Evolutionary conservation across 2,329 filamentous ascomycete genomes (phyloP).

Genomic region (Neopestalotiopsis clavispora): DNA sequence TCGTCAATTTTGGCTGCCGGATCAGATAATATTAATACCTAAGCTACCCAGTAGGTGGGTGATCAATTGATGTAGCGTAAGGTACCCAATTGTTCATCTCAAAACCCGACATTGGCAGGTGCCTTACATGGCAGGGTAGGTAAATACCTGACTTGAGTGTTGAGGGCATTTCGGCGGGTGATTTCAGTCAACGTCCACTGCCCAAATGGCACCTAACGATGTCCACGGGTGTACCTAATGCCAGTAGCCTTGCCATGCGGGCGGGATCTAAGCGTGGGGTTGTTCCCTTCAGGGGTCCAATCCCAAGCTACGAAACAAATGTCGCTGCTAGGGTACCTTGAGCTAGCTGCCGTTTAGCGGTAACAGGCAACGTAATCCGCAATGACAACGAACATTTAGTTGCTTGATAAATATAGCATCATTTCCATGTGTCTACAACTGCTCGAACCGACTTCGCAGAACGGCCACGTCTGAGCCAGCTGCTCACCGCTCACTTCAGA

Average conservation of each 20-base stretch:
- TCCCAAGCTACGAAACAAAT: slow-evolving; percentile 16
- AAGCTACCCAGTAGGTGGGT: no score
- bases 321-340: background rate
- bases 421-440: slow-evolving; percentile 5
- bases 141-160: no score
- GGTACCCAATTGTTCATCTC: no score
- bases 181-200: background rate
- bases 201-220: background rate
- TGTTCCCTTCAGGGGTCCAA: slow-evolving; percentile 10
- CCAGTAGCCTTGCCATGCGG: slow-evolving; percentile 3
- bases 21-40: no score
- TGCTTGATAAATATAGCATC: background rate
- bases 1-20: no score
- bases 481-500: background rate
- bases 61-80: no score
- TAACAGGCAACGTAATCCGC: slow-evolving; percentile 30
- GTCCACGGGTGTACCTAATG: background rate
- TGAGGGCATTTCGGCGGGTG: background rate
- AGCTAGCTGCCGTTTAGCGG: slow-evolving; percentile 20
- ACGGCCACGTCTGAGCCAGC: slow-evolving; percentile 12
- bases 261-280: slow-evolving; percentile 10
- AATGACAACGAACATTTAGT: slow-evolving; percentile 20
- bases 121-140: no score
- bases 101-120: no score
- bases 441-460: background rate